Percentiles rank a stretch among this genome's conserved stretches.
Conservation (phyloP, 2,329 filamentous ascomycete species). For the Phialophora verrucosa region DNA sequence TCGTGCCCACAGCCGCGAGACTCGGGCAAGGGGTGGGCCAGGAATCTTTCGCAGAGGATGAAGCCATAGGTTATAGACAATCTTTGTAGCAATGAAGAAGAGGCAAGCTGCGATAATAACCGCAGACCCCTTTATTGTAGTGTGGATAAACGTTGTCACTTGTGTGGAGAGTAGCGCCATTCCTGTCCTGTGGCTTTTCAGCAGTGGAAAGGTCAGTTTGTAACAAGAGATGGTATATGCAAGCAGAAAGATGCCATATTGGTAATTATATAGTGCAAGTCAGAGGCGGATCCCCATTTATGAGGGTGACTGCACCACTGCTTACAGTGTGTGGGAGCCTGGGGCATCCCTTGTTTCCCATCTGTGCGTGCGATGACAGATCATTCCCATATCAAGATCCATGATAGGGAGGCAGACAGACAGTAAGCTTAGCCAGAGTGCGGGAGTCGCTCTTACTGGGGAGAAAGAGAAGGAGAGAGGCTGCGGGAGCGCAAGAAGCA, state of each 20-base stretch:
- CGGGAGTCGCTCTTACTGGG: neutral
- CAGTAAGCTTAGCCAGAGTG: too few relatives aligned
- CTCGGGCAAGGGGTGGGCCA: slow-evolving; percentile 27
- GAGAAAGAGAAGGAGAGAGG: neutral
- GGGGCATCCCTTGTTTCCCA: too few relatives aligned
- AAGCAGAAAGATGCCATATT: too few relatives aligned
- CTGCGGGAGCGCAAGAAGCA: neutral
- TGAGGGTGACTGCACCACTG: too few relatives aligned
- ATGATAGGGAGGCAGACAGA: too few relatives aligned
- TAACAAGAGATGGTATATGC: too few relatives aligned
- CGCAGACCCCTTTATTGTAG: neutral
- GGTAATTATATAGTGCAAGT: too few relatives aligned
- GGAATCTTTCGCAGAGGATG: slow-evolving; percentile 26
- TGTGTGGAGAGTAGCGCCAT: neutral
- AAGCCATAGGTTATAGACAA: slow-evolving; percentile 26
- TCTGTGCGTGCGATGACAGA: too few relatives aligned
- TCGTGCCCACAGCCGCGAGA: slow-evolving; percentile 21
- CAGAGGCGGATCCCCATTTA: too few relatives aligned
- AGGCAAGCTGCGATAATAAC: neutral
- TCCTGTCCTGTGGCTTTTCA: neutral
- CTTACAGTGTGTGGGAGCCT: too few relatives aligned
- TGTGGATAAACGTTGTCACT: neutral
- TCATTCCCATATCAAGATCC: too few relatives aligned
- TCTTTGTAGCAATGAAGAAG: neutral
- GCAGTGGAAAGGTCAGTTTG: too few relatives aligned